phyloP scores from a whole-genome alignment of 1,284 basidiomycete genomes.

The Anthracocystis panici-leucophaei region DNA sequence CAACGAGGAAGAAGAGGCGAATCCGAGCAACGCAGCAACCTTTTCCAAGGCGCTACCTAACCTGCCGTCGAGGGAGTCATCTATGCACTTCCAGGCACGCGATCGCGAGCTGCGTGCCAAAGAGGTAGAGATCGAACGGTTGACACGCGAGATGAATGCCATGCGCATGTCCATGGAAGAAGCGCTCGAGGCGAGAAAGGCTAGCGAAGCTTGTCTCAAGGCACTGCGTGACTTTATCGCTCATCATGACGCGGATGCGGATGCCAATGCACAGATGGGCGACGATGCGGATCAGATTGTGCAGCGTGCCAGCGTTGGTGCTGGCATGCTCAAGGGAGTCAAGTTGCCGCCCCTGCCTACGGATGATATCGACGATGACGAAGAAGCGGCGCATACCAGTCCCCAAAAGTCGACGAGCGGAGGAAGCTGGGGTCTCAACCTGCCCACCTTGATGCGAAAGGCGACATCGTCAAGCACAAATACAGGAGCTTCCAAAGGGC shows the following conservation, averaged over 20 bases:
- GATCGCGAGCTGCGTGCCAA: constrained; percentile 53
- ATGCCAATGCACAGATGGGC: constrained; percentile 34
- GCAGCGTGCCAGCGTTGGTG: constrained; percentile 37
- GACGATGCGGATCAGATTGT: constrained; percentile 42
- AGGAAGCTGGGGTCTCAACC: constrained; percentile 45
- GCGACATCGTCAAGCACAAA: constrained; percentile 34
- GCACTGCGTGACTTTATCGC: constrained; percentile 61
- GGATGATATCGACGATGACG: constrained; percentile 54
- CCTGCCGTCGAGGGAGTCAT: constrained; percentile 23
- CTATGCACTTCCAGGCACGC: constrained; percentile 19
- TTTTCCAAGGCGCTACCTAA: constrained; percentile 23
- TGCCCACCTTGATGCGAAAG: constrained; percentile 53
- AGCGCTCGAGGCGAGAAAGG: constrained; percentile 63
- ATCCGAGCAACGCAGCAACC: background rate
- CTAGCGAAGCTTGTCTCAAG: constrained; percentile 60
- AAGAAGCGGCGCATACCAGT: constrained; percentile 36
- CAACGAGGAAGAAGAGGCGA: constrained; percentile 41
- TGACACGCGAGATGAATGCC: constrained; percentile 51
- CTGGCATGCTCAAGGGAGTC: constrained; percentile 52
- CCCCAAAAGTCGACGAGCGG: constrained; percentile 13
- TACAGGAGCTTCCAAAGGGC: constrained; percentile 17
- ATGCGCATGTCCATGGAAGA: constrained; percentile 57
- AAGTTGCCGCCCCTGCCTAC: constrained; percentile 64
- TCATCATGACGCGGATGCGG: constrained; percentile 42
- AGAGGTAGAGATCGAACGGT: constrained; percentile 57